Evolutionary conservation across 2,329 filamentous ascomycete species (phyloP).

Genomic region (Madurella fahalii): DNA sequence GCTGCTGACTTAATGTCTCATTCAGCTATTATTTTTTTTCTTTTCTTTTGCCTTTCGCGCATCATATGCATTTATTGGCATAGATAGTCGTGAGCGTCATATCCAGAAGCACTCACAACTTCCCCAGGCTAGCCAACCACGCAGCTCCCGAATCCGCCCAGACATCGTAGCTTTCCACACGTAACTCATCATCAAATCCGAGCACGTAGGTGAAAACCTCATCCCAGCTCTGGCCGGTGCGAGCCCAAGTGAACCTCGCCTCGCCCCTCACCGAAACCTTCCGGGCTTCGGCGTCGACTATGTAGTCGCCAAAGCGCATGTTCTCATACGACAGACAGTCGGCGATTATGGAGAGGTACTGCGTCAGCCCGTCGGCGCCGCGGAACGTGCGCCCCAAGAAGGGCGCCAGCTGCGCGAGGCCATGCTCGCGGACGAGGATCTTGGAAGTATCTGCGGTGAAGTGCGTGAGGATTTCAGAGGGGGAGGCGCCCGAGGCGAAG

Average conservation of each 20-base stretch:
- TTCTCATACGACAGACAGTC: constrained; percentile 28
- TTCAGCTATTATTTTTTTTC: background rate
- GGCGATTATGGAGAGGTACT: constrained; percentile 30
- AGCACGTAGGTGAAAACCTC: constrained; percentile 36
- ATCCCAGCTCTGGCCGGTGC: constrained; percentile 32
- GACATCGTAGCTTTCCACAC: constrained; percentile 32
- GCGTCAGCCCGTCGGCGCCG: constrained; percentile 28
- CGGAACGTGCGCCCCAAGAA: constrained; percentile 34
- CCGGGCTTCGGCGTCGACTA: constrained; percentile 26
- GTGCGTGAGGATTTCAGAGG: constrained; percentile 28
- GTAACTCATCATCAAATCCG: constrained; percentile 27
- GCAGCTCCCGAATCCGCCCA: constrained; percentile 38
- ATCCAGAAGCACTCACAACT: constrained; percentile 23
- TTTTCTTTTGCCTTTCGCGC: background rate
- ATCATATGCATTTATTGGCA: background rate
- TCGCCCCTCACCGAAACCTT: constrained; percentile 31
- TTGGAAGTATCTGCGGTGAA: constrained; percentile 24
- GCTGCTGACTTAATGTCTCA: background rate
- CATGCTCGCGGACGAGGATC: constrained; percentile 33
- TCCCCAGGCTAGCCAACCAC: constrained; percentile 53
- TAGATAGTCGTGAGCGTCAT: background rate
- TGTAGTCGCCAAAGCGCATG: constrained; percentile 30
- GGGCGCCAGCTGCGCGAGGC: constrained; percentile 31
- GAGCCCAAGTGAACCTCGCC: constrained; percentile 32
- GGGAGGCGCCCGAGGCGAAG: constrained; percentile 29